Conservation (phyloP, 2,329 filamentous ascomycete genomes). For the Cercospora sp. region DNA sequence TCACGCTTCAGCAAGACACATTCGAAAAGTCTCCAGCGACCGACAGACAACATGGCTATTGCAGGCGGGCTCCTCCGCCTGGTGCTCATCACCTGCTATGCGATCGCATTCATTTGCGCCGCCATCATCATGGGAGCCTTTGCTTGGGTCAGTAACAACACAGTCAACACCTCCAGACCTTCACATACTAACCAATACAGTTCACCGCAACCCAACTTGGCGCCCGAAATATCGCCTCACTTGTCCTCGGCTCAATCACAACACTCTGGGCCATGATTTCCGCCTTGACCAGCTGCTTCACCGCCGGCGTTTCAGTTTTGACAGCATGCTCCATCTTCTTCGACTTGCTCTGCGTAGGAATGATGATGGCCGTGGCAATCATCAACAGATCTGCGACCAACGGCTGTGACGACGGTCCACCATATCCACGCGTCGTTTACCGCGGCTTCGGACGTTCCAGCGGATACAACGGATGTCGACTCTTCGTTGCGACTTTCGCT, state of each 20-base stretch:
- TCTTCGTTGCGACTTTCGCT: constrained; percentile 16
- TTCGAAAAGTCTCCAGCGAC: not conserved
- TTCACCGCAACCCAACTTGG: not conserved
- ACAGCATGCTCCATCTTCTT: constrained; percentile 8
- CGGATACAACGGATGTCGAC: not conserved
- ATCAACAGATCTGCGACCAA: constrained; percentile 14
- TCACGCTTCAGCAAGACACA: not conserved
- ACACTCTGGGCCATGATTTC: constrained; percentile 9
- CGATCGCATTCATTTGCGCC: constrained; percentile 15
- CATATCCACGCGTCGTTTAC: not conserved
- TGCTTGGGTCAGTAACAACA: constrained; percentile 10
- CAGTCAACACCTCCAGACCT: not conserved
- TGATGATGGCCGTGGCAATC: constrained; percentile 20
- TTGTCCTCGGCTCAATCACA: constrained; percentile 9
- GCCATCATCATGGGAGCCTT: constrained; percentile 19
- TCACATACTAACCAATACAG: not conserved
- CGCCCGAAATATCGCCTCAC: constrained; percentile 13
- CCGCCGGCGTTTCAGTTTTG: constrained; percentile 15
- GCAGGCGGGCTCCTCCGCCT: constrained; percentile 17
- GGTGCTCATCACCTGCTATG: constrained; percentile 18
- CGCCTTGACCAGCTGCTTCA: constrained; percentile 14
- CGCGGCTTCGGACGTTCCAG: not conserved
- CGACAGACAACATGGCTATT: constrained; percentile 13
- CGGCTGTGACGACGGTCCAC: not conserved
- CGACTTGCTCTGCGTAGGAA: constrained; percentile 16